Conservation (phyloP, 2,329 filamentous ascomycete genomes). For the Colletotrichum sp. region DNA sequence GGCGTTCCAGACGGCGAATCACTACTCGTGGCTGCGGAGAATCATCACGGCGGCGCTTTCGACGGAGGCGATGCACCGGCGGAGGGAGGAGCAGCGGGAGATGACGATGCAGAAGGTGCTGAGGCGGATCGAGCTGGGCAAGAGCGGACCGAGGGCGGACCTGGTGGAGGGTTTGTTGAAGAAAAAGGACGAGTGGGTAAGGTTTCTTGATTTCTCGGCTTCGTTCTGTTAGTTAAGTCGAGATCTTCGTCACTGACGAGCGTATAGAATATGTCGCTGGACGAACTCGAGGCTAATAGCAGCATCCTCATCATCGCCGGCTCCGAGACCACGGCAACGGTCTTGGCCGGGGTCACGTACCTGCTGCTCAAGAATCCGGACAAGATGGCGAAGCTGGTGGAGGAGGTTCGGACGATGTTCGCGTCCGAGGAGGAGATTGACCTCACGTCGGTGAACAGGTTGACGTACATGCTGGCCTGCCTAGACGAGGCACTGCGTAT, state of each 20-base stretch:
- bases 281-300: conserved; percentile 20
- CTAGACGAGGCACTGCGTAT: conserved; percentile 48
- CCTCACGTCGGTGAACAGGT: conserved; percentile 30
- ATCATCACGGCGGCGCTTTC: background rate
- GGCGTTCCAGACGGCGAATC: conserved; percentile 1
- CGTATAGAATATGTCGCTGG: conserved; percentile 1
- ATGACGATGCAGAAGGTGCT: conserved; percentile 11
- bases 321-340: conserved; percentile 38
- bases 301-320: conserved; percentile 32
- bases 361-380: conserved; percentile 34
- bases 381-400: conserved; percentile 31
- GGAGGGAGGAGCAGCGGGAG: background rate
- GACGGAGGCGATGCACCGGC: background rate
- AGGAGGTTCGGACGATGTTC: conserved; percentile 43
- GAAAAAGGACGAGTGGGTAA: conserved; percentile 20
- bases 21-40: background rate
- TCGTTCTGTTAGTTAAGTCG: background rate
- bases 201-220: background rate
- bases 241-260: background rate
- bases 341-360: conserved; percentile 30
- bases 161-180: conserved; percentile 23
- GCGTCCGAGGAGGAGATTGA: conserved; percentile 38
- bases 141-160: background rate
- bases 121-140: conserved; percentile 17
- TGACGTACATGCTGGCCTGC: conserved; percentile 43